Conservation (phyloP, 2,329 filamentous ascomycete species). For the Amauroascus verrucosus region DNA sequence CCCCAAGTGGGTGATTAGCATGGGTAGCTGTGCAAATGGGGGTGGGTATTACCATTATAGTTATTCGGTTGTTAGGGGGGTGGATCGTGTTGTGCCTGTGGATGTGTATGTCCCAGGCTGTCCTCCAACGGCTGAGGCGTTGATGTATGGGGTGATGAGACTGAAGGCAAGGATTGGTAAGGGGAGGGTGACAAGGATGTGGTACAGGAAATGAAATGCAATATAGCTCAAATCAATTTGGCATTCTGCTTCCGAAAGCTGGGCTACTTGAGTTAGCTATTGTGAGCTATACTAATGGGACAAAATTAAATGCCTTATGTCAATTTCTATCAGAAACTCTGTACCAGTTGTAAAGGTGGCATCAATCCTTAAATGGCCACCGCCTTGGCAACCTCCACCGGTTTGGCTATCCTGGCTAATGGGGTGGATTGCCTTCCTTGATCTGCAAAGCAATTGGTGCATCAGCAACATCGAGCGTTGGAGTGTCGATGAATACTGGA, state of each 20-base stretch:
- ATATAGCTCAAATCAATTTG: too few species aligned
- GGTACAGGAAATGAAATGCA: conserved; percentile 44
- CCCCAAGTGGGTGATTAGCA: conserved; percentile 77
- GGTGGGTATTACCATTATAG: conserved; percentile 83
- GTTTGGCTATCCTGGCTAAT: conserved; percentile 10
- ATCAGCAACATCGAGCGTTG: conserved; percentile 10
- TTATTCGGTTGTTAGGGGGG: conserved; percentile 65
- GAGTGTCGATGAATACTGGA: conserved; percentile 15
- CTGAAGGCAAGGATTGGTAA: conserved; percentile 63
- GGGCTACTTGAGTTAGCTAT: not conserved
- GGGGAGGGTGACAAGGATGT: conserved; percentile 42
- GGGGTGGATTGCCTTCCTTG: not conserved
- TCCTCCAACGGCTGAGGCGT: conserved; percentile 44
- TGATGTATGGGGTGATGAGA: conserved; percentile 58
- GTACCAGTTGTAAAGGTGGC: conserved; percentile 16
- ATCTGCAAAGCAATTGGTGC: not conserved
- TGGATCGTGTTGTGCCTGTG: conserved; percentile 66
- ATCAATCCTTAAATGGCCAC: conserved; percentile 14
- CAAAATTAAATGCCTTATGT: conserved; percentile 7
- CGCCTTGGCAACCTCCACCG: conserved; percentile 15
- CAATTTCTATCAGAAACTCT: conserved; percentile 15
- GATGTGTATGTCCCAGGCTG: conserved; percentile 73
- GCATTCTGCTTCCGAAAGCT: too few species aligned
- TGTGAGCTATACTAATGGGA: not conserved
- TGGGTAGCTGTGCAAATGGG: conserved; percentile 77